A percentile compares a stretch with the other conserved stretches of the same genome.
Conservation (phyloP, 495 filamentous ascomycete genomes). For the Hypoxylon fuscum region DNA sequence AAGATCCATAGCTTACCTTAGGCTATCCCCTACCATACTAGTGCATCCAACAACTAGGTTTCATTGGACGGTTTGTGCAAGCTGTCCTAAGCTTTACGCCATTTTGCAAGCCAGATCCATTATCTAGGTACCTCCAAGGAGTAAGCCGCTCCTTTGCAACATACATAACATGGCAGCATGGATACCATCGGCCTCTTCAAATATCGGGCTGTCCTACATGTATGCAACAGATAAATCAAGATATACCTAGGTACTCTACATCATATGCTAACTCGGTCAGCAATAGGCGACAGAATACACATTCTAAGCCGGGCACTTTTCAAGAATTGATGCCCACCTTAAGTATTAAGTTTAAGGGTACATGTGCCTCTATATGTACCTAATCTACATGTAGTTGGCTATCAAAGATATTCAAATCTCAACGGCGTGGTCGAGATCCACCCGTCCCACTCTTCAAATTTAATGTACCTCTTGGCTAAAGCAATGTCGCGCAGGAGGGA, state of each 20-base stretch:
- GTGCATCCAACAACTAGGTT: constrained; percentile 13
- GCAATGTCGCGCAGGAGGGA: constrained; percentile 33
- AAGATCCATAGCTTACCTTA: constrained; percentile 1
- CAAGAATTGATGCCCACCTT: too few relatives aligned
- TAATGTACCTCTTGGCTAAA: constrained; percentile 34
- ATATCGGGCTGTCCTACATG: too few relatives aligned
- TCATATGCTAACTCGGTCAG: too few relatives aligned
- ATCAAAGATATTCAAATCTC: too few relatives aligned
- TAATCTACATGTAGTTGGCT: too few relatives aligned
- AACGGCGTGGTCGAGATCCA: constrained; percentile 29
- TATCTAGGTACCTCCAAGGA: background rate
- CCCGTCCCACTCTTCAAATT: constrained; percentile 34
- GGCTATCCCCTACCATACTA: constrained; percentile 15
- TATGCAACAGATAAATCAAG: too few relatives aligned
- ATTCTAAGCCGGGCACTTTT: too few relatives aligned
- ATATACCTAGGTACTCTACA: too few relatives aligned
- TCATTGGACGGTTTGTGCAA: constrained; percentile 31
- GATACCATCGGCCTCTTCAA: too few relatives aligned
- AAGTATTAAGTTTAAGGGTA: constrained; percentile 1
- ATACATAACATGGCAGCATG: too few relatives aligned
- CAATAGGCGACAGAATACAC: too few relatives aligned
- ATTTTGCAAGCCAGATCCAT: background rate
- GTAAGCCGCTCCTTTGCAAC: background rate
- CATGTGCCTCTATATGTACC: too few relatives aligned
- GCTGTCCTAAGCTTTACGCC: constrained; percentile 4